Base-by-base conservation (phyloP, 768 basidiomycete species). In the Astraeus odoratus region DNA sequence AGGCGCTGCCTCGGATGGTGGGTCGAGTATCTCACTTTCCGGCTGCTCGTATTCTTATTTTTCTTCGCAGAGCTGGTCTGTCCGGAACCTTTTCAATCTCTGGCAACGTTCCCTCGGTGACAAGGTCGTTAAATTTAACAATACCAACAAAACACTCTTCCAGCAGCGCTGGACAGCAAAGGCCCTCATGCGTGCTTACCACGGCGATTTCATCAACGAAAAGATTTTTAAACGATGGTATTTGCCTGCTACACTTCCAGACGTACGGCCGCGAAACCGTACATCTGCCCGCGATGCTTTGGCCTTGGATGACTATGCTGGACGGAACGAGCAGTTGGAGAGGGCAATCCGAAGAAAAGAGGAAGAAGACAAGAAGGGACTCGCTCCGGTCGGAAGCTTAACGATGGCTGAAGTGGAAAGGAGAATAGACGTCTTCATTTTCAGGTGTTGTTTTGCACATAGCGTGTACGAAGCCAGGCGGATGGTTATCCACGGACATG, bases 371-470 rank as follows among this genome's bases (percentile, higher is more conserved):
- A 59, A 61, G 51, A 77, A 80, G 53, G 83, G 79, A 1, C 75
- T 88, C 54, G 84, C 92, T 15, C 96, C 96, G 5, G 86, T 98
- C 13, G 91, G 89, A 40, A 92, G 88, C 61, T 77, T 99, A 76
- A 94, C 98, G 88, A 88, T 94, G 63, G 64, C 79, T 0, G 91
- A 97, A 65, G 76, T 98, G n/a, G 96, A 99, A 72, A 75, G 93
- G 59, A 65, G 96, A 63, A 76, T 99, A 61, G 96, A 99, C 57
- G 83, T 91, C 36, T 79, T 97, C 61, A 67, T 98, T 40, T 98
- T 97, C 67, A 72, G 94, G 39, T 78, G 79, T 45, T 95, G 94
- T 60, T 83, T 98, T 53, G 85, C 83, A 23, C 77, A 80, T 49
- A 92, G 87, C 57, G 85, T 94, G 38, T 96, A 93, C 63, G 84